Conservation (phyloP, 1,284 basidiomycete species). For the Pholiota adiposa region DNA sequence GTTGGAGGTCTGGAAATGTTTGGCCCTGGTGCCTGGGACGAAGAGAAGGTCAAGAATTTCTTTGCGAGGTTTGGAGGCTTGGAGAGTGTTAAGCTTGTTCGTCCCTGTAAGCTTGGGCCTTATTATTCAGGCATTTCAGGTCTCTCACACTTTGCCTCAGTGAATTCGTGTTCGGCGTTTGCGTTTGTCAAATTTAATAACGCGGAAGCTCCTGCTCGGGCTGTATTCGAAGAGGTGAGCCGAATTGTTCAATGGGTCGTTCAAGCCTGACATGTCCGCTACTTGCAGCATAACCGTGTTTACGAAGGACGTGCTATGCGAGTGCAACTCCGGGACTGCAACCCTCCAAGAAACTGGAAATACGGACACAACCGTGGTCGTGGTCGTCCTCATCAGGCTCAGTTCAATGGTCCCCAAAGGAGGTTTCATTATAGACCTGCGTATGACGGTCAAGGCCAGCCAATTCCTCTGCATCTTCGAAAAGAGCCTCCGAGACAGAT, state of each 20-base stretch:
- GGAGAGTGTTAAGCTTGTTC: constrained; percentile 63
- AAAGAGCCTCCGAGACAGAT: background rate
- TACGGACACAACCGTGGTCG: constrained; percentile 32
- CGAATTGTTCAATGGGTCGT: background rate
- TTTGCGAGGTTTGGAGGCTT: constrained; percentile 70
- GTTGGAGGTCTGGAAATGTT: constrained; percentile 74
- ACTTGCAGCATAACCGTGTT: constrained; percentile 63
- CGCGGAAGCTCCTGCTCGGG: constrained; percentile 59
- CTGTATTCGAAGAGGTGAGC: constrained; percentile 64
- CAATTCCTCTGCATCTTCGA: constrained; percentile 2
- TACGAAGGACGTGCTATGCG: constrained; percentile 71
- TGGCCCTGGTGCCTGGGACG: constrained; percentile 68
- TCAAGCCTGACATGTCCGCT: constrained; percentile 8
- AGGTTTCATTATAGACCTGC: constrained; percentile 24
- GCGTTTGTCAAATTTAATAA: constrained; percentile 75
- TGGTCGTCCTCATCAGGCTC: constrained; percentile 36
- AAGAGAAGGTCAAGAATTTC: constrained; percentile 56
- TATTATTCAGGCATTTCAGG: background rate
- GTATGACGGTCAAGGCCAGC: constrained; percentile 12
- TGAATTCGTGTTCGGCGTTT: constrained; percentile 64
- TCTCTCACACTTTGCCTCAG: constrained; percentile 36
- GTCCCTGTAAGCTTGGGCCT: constrained; percentile 51
- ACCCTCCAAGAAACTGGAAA: constrained; percentile 54
- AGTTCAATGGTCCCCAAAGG: constrained; percentile 31
- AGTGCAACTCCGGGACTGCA: constrained; percentile 67